These are phyloP conservation scores for Alternaria brassicae DNA, from an alignment of 2,329 filamentous ascomycete genomes.

Conservation along the genomic window DNA sequence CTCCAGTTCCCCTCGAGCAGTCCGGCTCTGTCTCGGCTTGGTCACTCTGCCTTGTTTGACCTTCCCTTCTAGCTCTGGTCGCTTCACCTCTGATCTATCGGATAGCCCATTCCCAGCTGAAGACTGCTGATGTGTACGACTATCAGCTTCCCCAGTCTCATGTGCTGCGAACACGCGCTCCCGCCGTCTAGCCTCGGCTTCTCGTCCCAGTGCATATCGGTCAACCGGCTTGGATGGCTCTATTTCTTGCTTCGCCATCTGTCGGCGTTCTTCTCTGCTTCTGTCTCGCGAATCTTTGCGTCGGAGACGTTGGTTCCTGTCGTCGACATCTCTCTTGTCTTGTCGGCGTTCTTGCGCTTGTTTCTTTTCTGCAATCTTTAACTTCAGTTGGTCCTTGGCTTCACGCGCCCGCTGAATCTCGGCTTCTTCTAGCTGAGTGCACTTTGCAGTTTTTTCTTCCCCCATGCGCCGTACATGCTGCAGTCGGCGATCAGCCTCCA, in stretches of 20 bases:
- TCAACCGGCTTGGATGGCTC: neutral
- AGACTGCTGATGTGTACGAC: neutral
- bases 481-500: neutral
- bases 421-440: neutral
- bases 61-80: neutral
- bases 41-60: neutral
- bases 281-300: neutral
- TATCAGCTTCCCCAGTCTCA: rapidly evolving
- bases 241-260: neutral
- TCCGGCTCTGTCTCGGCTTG: neutral
- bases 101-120: neutral
- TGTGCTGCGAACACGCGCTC: neutral
- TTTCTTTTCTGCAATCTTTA: neutral
- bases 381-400: neutral
- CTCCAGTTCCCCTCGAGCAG: neutral
- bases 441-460: neutral
- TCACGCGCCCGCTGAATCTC: neutral
- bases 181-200: neutral
- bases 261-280: neutral
- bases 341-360: neutral
- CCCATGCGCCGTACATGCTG: neutral
- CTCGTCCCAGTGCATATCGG: neutral
- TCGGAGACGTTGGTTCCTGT: neutral
- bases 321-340: neutral
- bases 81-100: neutral